Percentiles rank a stretch among this genome's conserved stretches.
phyloP scores from a whole-genome alignment of 2,329 filamentous ascomycete species.

The Aspergillus pseudotamarii region DNA sequence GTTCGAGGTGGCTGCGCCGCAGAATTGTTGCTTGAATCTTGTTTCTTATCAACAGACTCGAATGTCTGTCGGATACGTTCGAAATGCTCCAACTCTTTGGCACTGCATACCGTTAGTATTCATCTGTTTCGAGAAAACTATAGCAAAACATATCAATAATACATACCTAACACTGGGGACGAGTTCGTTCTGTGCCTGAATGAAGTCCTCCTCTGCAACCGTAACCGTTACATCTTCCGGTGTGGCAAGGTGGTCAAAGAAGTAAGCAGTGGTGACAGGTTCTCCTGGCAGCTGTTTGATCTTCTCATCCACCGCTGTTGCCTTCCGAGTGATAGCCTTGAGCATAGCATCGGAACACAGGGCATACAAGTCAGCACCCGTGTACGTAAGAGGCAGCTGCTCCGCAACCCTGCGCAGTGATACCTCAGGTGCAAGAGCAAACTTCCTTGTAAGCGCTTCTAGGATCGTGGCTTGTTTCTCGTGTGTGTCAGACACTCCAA shows the following conservation, averaged over 20 bases:
- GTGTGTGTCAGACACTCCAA: conserved; percentile 94
- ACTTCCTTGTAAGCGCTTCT: conserved; percentile 92
- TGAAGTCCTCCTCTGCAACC: conserved; percentile 87
- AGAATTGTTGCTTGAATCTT: conserved; percentile 27
- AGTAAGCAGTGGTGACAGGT: conserved; percentile 82
- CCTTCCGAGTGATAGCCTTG: conserved; percentile 92
- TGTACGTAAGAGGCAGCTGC: conserved; percentile 89
- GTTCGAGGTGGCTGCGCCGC: conserved; percentile 32
- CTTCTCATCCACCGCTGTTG: conserved; percentile 79
- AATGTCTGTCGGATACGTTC: conserved; percentile 81
- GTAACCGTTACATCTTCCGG: conserved; percentile 82
- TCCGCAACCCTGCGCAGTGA: conserved; percentile 75
- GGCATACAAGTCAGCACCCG: conserved; percentile 95
- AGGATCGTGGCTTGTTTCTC: conserved; percentile 94
- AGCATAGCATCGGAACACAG: conserved; percentile 98
- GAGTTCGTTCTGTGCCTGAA: conserved; percentile 77
- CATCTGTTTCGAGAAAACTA: background rate
- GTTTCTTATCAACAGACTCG: conserved; percentile 61
- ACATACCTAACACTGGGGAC: conserved; percentile 77
- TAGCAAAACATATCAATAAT: background rate
- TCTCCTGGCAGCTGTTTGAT: conserved; percentile 65
- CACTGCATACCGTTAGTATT: conserved; percentile 55
- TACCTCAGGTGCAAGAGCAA: conserved; percentile 77
- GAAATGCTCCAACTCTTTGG: conserved; percentile 89
- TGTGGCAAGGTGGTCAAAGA: conserved; percentile 89